These are phyloP conservation scores for Petunia axillaris DNA, from an alignment of 257 asterid genomes.

Conservation along the genomic window DNA sequence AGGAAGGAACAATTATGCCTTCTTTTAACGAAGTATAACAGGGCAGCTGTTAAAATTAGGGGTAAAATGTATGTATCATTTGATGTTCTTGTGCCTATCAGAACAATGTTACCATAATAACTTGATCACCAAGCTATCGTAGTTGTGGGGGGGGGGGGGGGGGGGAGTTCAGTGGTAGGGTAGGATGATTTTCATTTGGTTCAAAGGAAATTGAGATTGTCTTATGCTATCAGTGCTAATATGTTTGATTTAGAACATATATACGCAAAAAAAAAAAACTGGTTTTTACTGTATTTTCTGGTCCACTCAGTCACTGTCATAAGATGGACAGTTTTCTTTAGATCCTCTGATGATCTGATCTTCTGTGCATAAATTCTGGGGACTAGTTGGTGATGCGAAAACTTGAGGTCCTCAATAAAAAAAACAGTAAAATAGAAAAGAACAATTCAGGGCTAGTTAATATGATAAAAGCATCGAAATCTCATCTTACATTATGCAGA, in stretches of 20 bases:
- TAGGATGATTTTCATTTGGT: background rate
- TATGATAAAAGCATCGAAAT: background rate
- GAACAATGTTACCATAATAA: background rate
- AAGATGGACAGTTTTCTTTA: constrained; percentile 12
- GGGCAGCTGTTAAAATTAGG: background rate
- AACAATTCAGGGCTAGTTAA: background rate
- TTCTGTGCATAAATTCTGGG: background rate
- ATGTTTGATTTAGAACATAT: too few species aligned
- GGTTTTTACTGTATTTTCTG: constrained; percentile 2
- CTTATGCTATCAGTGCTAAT: too few species aligned
- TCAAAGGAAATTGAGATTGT: background rate
- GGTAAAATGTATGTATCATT: background rate
- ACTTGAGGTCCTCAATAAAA: background rate
- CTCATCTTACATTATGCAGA: background rate
- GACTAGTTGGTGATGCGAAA: constrained; percentile 16
- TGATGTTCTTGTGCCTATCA: background rate
- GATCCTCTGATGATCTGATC: constrained; percentile 15
- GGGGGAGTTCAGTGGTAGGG: too few species aligned
- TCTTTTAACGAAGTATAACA: background rate
- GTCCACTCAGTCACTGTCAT: background rate
- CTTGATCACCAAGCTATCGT: background rate
- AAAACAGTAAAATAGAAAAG: background rate
- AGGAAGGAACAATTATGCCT: background rate
- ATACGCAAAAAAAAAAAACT: background rate
- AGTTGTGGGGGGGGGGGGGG: background rate